Evolutionary conservation across 805 yeast species (phyloP), one percentile per base, ranked within the genome.

Genomic region (Pichia phayaonensis): DNA sequence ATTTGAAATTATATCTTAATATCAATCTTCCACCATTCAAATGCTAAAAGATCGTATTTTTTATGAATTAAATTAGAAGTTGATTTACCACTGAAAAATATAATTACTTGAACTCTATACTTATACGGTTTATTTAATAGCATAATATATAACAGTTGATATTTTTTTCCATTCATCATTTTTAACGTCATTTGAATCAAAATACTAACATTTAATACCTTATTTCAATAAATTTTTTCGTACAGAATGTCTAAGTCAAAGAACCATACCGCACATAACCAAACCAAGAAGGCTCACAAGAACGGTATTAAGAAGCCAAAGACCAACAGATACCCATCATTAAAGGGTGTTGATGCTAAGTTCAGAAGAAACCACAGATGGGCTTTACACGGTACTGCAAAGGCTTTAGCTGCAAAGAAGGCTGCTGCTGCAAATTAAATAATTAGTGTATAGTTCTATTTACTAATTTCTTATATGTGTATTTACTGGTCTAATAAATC

Each of bases 261-360:
- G 97, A 94, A 94, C 81, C 98, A 94, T 77, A 94, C 99, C 79
- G 90, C 90, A 79, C 99, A 94, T 80, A 94, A 94, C 95, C 98
- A 92, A 80, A 87, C 86, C 90, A 86, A 78, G 75, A 94, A 94
- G 95, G 98, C 98, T 72, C 99, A 94, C 97, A 90, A 85, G 75
- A 94, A 94, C 86, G 99, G 99, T 81, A 92, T 94, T 82, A 92
- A 92, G 87, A 94, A 92, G 90, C 97, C 97, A 69, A 87, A 82
- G 84, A 85, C 96, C 72, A 78, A 83, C 95, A 90, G 88, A 82
- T 90, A 92, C 84, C 96, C 97, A 66, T 90, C 98, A 63, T 82
- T 89, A 77, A 92, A 88, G 80, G 96, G 96, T 83, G 97, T 92
- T 75, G 98, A 94, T 77, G 84, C 99, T 73, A 94, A 94, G 86